These are phyloP conservation scores for Pisolithus sp. DNA, from an alignment of 768 basidiomycete species.

Conservation along the genomic window DNA sequence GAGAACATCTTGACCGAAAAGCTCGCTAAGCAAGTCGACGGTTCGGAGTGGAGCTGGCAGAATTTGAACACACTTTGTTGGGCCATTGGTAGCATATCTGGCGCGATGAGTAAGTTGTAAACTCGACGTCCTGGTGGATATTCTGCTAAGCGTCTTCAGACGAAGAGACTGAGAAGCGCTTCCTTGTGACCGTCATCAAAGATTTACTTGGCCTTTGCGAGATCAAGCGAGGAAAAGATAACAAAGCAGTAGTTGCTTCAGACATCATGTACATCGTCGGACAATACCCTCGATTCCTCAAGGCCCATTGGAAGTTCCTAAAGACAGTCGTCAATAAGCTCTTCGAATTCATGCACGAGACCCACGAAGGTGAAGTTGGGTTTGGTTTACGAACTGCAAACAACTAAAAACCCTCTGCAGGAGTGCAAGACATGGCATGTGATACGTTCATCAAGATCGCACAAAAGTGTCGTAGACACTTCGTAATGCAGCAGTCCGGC, in stretches of 20 bases:
- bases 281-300: constrained; percentile 98
- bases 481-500: constrained; percentile 97
- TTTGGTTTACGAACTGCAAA: constrained; percentile 1
- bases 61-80: constrained; percentile 98
- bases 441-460: constrained; percentile 99
- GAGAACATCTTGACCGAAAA: constrained; percentile 98
- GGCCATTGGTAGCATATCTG: constrained; percentile 99
- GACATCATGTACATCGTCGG: constrained; percentile 99
- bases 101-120: constrained; percentile 86
- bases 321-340: constrained; percentile 99
- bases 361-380: constrained; percentile 71
- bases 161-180: constrained; percentile 98
- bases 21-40: constrained; percentile 93
- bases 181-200: constrained; percentile 98
- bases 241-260: constrained; percentile 97
- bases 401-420: constrained; percentile 30
- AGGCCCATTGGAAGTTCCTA: constrained; percentile 99
- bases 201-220: constrained; percentile 96
- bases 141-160: constrained; percentile 40
- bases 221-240: constrained; percentile 98
- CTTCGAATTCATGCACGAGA: constrained; percentile 99
- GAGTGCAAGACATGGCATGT: constrained; percentile 99
- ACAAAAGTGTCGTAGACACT: constrained; percentile 96
- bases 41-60: constrained; percentile 99
- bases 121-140: not conserved